These are phyloP conservation scores for Fomitopsis pulvina DNA, from an alignment of 768 basidiomycete genomes.

Conservation along the genomic window DNA sequence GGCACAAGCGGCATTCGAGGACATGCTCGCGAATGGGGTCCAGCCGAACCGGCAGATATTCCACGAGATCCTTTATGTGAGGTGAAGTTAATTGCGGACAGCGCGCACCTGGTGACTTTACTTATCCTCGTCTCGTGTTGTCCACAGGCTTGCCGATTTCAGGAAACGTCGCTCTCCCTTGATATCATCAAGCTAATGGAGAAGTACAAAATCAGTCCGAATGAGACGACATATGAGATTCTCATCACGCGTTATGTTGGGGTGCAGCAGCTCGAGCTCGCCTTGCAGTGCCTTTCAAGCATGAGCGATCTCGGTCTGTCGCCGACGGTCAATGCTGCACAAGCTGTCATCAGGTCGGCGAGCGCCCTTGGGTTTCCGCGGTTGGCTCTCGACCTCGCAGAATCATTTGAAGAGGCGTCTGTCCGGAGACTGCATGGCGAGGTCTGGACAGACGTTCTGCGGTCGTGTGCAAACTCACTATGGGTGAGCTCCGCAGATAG, in stretches of 20 bases:
- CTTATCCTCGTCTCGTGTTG: too few relatives aligned
- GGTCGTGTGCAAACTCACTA: slow-evolving; percentile 52
- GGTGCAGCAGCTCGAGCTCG: slow-evolving; percentile 55
- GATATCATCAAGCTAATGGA: slow-evolving; percentile 52
- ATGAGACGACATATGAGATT: slow-evolving; percentile 44
- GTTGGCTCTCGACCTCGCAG: slow-evolving; percentile 67
- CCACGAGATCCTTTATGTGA: slow-evolving; percentile 55
- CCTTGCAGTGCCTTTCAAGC: slow-evolving; percentile 51
- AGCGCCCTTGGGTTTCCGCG: slow-evolving; percentile 49
- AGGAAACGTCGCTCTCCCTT: neutral
- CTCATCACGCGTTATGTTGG: slow-evolving; percentile 43
- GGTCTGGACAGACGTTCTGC: slow-evolving; percentile 64
- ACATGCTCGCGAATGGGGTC: slow-evolving; percentile 52
- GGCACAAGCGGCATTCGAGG: slow-evolving; percentile 60
- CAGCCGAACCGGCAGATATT: slow-evolving; percentile 45
- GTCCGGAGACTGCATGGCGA: slow-evolving; percentile 44
- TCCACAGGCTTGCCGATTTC: slow-evolving; percentile 41
- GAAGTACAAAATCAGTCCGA: slow-evolving; percentile 39
- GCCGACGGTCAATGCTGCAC: slow-evolving; percentile 42
- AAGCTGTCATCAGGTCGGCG: slow-evolving; percentile 47
- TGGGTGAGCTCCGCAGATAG: slow-evolving; percentile 47
- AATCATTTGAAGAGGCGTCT: slow-evolving; percentile 49
- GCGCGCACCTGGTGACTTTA: neutral
- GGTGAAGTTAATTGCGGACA: slow-evolving; percentile 9
- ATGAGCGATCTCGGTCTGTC: slow-evolving; percentile 48